Evolutionary conservation across 1,139 yeast species (phyloP), one percentile per base, ranked within the genome.

Genomic region (Candida mesenterica): DNA sequence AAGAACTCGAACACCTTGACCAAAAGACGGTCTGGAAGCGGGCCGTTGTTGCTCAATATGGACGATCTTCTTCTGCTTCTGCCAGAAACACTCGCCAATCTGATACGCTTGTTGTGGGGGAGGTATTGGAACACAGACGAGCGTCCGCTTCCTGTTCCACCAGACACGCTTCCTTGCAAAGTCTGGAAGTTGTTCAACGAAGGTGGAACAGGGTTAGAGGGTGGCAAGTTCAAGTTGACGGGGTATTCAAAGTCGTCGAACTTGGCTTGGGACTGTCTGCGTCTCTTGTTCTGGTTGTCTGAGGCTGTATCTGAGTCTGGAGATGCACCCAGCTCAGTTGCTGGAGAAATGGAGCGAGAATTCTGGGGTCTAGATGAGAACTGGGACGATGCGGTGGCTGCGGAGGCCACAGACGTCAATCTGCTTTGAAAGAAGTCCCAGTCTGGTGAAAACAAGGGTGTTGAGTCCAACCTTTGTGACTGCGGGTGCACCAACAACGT

Each of bases 11-110:
- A 80, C 2, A 79, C 71, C 37, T 62, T 61, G 18, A 80, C 53
- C 30, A 81, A 61, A 2, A 80, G 53, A 10, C 74, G 60, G 50
- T 82, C 89, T 0, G 86, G 79, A 25, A 82, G 59, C 1, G 79
- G 75, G 3, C 82, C 78, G 15, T 72, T 55, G 40, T 53, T 67
- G 14, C 73, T 67, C 36, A 81, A 58, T 3, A 77, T 62, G 0
- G 87, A 78, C 0, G 84, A 76, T 36, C 81, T 62, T 36, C 85
- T 61, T 38, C 83, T 63, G 3, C 62, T 43, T n/a, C 59, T 65
- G 14, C 49, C 54, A 29, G 52, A 56, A 36, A 68, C 50, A 31
- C 55, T 57, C 7, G 69, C 65, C 30, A 79, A 52, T 43, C 78
- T 61, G 34, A 72, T 49, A 52, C 86, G 63, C 45, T 75, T 75